Base-by-base conservation (phyloP, 495 filamentous ascomycete species). In the Clavariopsis aquatica region DNA sequence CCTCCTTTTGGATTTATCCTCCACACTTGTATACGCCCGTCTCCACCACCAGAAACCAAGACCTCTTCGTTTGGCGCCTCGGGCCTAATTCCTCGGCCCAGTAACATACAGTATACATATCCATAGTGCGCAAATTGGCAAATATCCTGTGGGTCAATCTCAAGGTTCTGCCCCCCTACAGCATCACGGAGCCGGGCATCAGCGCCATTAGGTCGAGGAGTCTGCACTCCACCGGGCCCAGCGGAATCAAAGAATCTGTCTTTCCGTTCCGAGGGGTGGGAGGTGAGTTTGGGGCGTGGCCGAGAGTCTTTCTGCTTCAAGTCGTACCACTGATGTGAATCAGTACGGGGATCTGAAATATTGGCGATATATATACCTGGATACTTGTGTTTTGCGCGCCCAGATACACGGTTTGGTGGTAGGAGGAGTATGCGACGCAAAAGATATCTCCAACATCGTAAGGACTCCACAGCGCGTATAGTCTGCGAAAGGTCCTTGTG, bases 381-480 rank as follows among this genome's bases (percentile, higher is more conserved):
- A 98, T 95, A 43, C 88, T 90, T 29, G 93, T 96, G 67, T 97
- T 97, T 72, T 98, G 95, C 10, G 91, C 90, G 41, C 94, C 94
- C 46, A 96, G 84, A 77, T 96, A 98, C 13, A 94, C 83, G 0
- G 89, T 96, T 70, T 93, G 81, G 65, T 89, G 79, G 59, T 80
- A 82, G 2, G 85, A 76, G 1, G 92, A 96, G 76, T 95, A 97
- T 2, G 86, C 88, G 51, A 96, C 85, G 62, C 91, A 93, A 72
- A 98, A 98, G 24, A 98, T 86, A 75, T 98, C 94, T 51, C 94
- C 94, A 28, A 97, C 92, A 71, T 98, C 95, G 75, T 93, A 93
- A 36, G 87, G 89, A 29, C 91, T 94, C 76, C 96, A 95, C 62
- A 98, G 91, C 31, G 92, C 89, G 77, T 92, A 96, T 0, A 93